Evolutionary conservation across 768 basidiomycete genomes (phyloP), one percentile per base, ranked within the genome.

Genomic region (Lentinula edodes): DNA sequence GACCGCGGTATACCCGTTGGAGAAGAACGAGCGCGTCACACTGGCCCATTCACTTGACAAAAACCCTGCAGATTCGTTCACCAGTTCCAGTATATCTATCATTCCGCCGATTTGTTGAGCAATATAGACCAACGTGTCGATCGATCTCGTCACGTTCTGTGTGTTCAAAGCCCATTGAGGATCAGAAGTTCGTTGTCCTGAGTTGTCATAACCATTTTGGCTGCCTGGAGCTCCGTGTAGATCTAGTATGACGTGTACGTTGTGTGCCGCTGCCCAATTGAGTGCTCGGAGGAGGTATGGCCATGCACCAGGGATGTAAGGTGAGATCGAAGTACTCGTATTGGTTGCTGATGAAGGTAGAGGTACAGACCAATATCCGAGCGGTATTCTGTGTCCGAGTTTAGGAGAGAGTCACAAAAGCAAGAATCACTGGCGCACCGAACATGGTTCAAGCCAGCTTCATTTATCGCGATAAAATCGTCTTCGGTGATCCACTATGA

Each of bases 311-410:
- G 84, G 70, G 51, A 80, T 76, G 68, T 83, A 89, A 0, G 87
- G 87, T 2, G 74, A 61, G 1, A 45, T 36, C 3, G 62, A 65
- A 18, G 62, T 65, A 16, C 76, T 75, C 5, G 68, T 74, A 53
- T 78, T 77, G 6, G 85, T 86, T 63, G 83, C 80, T 13, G 78
- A 71, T 36, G 83, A 74, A 3, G 81, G 81, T 38, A 87, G 72
- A 0, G 88, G 88, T n/a, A 90, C 81, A n/a, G 87, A 87, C 89
- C 89, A 91, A 69, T 86, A 91, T 8, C 88, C 88, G 6, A 89
- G 62, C 5, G 88, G 88, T 67, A 91, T 86, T 35, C 88, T 89
- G 61, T 38, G 42, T 10, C 13, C 18, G 12, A 41, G 35, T 12
- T 41, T 4, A 41, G 20, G 35, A 39, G 7, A 23, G 35, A 2